Base-by-base conservation (phyloP, 169 alveolate genomes). In the Cryptosporidium tyzzeri region DNA sequence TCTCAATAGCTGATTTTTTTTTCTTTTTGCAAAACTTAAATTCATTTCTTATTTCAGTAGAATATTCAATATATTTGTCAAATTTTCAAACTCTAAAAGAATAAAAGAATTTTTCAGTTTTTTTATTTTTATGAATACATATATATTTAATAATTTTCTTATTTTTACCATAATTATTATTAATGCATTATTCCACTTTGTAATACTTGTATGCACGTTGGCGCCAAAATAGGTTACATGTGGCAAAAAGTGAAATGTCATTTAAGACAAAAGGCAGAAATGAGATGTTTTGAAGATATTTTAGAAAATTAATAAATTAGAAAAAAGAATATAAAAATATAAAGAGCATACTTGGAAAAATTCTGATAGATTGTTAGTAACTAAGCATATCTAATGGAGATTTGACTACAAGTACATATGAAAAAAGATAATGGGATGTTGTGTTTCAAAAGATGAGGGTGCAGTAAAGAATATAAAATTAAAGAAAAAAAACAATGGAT, bases 391-490 rank as follows among this genome's bases (percentile, higher is more conserved):
- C 62, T 45, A 26, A 45, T 70, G 84, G 14, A 50, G 33, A 48
- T 70, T 39, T 8, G 69, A 70, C 48, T 21, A 29, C 21, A 16
- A 45, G 12, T 26, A 70, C 44, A 7, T 26, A 53, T 31, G 48
- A 55, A 37, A 37, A 3, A 53, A 53, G 62, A 73, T 73, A 73
- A 73, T 73, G 86, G 86, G 86, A 73, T 73, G 86, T 73, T 73
- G 86, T 73, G 68, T 55, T 5, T 18, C 86, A 29, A 73, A 73
- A 29, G 86, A 73, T 73, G 86, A 26, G 58, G 58, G 51, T 73
- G 71, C 53, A 31, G 2, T 73, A 37, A 6, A 26, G 68, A 73
- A 62, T 7, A 21, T 4, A n/a, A 73, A 59, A 31, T 26, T 21
- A 21, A 37, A 73, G 21, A 73, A 53, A 29, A 39, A 73, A 18